These are phyloP conservation scores for Acanthamoeba rhysodes DNA, from an alignment of 208 protist species.

Conservation along the genomic window DNA sequence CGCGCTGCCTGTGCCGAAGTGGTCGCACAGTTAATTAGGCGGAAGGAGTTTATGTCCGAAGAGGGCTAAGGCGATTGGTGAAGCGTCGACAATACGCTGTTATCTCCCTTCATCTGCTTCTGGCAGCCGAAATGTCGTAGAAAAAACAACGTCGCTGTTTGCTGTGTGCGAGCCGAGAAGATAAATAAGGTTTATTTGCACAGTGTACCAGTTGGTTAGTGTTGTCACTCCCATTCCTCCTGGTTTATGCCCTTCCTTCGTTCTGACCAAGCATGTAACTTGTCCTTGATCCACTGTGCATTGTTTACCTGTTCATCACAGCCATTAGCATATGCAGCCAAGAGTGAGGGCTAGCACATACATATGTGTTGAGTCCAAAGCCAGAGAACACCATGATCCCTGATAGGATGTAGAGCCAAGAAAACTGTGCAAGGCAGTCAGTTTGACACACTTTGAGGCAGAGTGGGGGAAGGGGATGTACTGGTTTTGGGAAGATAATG, in stretches of 20 bases:
- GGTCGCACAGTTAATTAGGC: not conserved
- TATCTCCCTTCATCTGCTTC: not conserved
- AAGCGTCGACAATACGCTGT: not conserved
- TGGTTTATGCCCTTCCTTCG: not conserved
- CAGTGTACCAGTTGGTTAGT: not conserved
- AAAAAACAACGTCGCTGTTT: too few relatives aligned
- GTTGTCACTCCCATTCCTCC: not conserved
- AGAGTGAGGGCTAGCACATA: not conserved
- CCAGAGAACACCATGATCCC: conserved; percentile 23
- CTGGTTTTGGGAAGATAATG: not conserved
- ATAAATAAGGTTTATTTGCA: not conserved
- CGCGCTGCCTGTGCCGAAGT: too few relatives aligned
- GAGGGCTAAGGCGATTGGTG: not conserved
- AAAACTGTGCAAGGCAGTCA: not conserved
- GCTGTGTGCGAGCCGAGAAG: too few relatives aligned
- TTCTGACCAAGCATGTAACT: not conserved
- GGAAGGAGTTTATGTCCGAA: not conserved
- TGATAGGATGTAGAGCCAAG: not conserved
- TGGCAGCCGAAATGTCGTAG: too few relatives aligned
- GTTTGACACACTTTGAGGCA: too few relatives aligned
- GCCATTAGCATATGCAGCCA: too few relatives aligned
- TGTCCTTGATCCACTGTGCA: not conserved
- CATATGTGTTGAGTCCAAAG: not conserved
- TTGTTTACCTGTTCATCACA: not conserved
- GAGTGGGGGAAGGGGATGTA: not conserved